phyloP scores from a whole-genome alignment of 2,329 filamentous ascomycete species.

The Drechslerella stenobrocha region DNA sequence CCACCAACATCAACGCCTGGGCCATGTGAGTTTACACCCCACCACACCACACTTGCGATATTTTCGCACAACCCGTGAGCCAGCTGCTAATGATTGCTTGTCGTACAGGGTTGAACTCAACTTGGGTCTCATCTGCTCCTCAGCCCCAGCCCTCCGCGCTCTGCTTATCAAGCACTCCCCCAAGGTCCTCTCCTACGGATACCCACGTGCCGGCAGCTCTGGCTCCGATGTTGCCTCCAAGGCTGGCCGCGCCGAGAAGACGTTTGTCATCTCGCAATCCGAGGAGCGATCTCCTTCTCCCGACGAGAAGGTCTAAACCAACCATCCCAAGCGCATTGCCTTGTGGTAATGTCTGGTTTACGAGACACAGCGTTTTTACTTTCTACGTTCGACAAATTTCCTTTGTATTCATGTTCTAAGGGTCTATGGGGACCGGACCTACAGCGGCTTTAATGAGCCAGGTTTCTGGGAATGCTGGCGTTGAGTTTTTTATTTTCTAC shows the following conservation, averaged over 20 bases:
- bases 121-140: constrained; percentile 46
- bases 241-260: constrained; percentile 42
- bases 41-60: constrained; percentile 4
- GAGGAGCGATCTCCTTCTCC: constrained; percentile 44
- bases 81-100: background rate
- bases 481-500: background rate
- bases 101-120: constrained; percentile 42
- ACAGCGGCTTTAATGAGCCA: constrained; percentile 1
- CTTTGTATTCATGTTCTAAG: constrained; percentile 7
- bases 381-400: constrained; percentile 28
- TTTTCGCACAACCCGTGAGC: background rate
- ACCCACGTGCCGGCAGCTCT: constrained; percentile 37
- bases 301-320: constrained; percentile 39
- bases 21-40: constrained; percentile 46
- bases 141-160: constrained; percentile 42
- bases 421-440: background rate
- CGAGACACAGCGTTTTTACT: constrained; percentile 38
- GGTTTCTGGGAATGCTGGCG: constrained; percentile 5
- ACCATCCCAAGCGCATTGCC: constrained; percentile 10
- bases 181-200: constrained; percentile 47
- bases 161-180: constrained; percentile 43
- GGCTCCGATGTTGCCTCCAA: constrained; percentile 40
- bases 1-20: constrained; percentile 45
- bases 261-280: constrained; percentile 46
- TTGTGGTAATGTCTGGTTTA: constrained; percentile 48